Evolutionary conservation across 257 asterid species (phyloP), one percentile per base, ranked within the genome.

Genomic region (Forsythia suspensa): DNA sequence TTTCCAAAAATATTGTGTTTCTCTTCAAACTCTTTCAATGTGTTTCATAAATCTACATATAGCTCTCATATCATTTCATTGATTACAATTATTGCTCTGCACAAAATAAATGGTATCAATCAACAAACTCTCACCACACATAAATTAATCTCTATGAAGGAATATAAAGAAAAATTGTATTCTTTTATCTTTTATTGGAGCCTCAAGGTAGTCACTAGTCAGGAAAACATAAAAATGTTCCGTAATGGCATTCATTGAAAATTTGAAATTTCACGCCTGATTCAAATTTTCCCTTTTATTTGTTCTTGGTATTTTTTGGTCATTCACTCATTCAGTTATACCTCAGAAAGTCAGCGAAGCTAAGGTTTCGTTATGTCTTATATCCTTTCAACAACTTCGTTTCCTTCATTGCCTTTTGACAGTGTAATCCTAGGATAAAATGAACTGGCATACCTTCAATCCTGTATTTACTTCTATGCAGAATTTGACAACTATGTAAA

Each of bases 181-280:
- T 72, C 6, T 34, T 55, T 70, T 74, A 6, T 16, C 24, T 18
- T 24, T 18, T 51, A 44, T 67, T 40, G 24, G 71, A 77, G 80
- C 79, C 36, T 39, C 59, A 81, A 69, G 71, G 74, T 29, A 57
- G 65, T 3, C 21, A 2, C 82, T 71, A 82, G 75, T 77, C 75
- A 57, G 75, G 67, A 74, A 76, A 44, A 68, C 73, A 71, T 71
- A 61, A 72, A 66, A 72, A 80, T 76, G 79, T 44, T 12, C 1
- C 13, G 12, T 13, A 11, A 5, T 12, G 71, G 52, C 63, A 71
- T 80, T 84, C 71, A 46, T 76, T 69, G 74, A 80, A 71, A 74
- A 51, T 41, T 82, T 72, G 36, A 76, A 73, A 82, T 80, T 68
- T 76, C 57, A 73, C 73, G 71, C n/a, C 76, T 78, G 82, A 77